Evolutionary conservation across 495 filamentous ascomycete genomes (phyloP).

Genomic region (Wilcoxina mikolae): DNA sequence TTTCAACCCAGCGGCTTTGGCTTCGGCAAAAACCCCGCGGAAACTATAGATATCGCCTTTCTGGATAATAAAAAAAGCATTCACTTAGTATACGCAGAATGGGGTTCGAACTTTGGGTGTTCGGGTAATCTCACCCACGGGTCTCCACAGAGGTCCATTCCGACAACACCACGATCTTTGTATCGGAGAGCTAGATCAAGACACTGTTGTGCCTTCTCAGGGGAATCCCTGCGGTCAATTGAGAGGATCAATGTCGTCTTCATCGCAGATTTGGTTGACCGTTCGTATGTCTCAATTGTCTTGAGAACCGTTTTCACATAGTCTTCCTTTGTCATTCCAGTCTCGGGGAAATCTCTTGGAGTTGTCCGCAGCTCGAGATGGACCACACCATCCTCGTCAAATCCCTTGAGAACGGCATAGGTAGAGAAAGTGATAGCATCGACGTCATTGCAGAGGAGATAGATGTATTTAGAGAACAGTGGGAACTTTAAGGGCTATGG

Average conservation of each 20-base stretch:
- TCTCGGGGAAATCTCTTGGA: slow-evolving; percentile 44
- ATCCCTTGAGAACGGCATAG: slow-evolving; percentile 52
- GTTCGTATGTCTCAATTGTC: slow-evolving; percentile 37
- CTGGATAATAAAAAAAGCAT: slow-evolving; percentile 1
- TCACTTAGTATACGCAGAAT: background rate
- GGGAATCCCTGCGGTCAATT: slow-evolving; percentile 49
- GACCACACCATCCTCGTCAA: slow-evolving; percentile 54
- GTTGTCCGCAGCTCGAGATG: slow-evolving; percentile 77
- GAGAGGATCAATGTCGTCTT: slow-evolving; percentile 55
- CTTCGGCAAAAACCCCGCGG: slow-evolving; percentile 40
- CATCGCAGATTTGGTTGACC: slow-evolving; percentile 30
- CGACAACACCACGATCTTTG: slow-evolving; percentile 46
- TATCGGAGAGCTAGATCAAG: slow-evolving; percentile 49
- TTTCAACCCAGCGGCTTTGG: slow-evolving; percentile 37
- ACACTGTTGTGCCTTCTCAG: slow-evolving; percentile 41
- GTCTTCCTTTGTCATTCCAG: slow-evolving; percentile 40
- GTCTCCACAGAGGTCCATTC: slow-evolving; percentile 69
- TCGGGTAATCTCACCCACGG: slow-evolving; percentile 32
- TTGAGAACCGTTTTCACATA: slow-evolving; percentile 53
- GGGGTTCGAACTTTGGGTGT: background rate
- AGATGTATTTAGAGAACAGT: slow-evolving; percentile 64
- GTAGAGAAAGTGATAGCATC: slow-evolving; percentile 48
- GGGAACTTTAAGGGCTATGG: slow-evolving; percentile 37
- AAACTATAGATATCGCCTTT: slow-evolving; percentile 45
- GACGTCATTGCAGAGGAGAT: slow-evolving; percentile 49